Evolutionary conservation across 164 flowering plant genomes (phyloP), one percentile per base, ranked within the genome.

Genomic region (Warburgia ugandensis): DNA sequence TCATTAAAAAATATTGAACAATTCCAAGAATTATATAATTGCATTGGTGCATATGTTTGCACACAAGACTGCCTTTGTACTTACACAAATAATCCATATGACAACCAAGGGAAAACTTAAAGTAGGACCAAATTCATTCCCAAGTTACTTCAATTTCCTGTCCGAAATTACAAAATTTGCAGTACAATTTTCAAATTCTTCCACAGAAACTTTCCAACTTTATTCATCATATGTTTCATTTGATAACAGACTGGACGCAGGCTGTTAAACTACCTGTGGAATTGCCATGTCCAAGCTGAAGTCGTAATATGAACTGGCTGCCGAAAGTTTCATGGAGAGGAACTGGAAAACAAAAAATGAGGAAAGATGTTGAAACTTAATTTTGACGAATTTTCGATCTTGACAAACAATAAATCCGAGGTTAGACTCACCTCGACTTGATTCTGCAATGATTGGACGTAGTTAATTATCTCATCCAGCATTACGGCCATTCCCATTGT

Each of bases 401-500:
- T 39, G 5, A 25, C 23, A 22, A 28, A 10, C 11, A 30, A 27
- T 12, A 25, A 1, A 9, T 3, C 0, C 2, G 3, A 19, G 26
- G 27, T 19, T 22, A 19, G 14, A 12, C 69, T 66, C 52, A 80
- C 83, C 73, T 77, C 83, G 20, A 77, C 75, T 54, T 80, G 83
- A 45, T 75, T 73, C 52, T 77, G 79, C 51, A 80, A 54, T n/a
- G 86, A 76, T 28, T 72, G 63, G 13, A 77, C 77, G 35, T 80
- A 77, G 38, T 70, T 70, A 21, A 72, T 77, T 37, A 77, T 76
- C 42, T 77, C 87, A 62, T 81, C 87, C 48, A 81, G 57, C 87
- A 78, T 74, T n/a, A 81, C 84, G 0, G 87, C 77, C 84, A 78
- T 76, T 48, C 87, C 87, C 87, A 81, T 78, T 20, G 87, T 72